Conservation (phyloP, 2,329 filamentous ascomycete species). For the Epichloe brachyelytri region DNA sequence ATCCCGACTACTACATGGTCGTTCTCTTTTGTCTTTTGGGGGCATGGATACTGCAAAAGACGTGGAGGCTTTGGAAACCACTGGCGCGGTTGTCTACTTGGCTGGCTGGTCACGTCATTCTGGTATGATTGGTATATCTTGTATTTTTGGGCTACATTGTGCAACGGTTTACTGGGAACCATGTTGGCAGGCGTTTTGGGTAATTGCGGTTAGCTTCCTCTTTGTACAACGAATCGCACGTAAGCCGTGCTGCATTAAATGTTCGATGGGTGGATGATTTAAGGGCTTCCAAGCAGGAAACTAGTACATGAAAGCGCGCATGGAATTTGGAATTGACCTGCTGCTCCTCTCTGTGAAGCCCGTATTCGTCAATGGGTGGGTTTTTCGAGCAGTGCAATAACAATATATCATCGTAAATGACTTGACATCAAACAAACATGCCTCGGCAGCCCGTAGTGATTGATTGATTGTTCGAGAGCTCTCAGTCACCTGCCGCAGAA, state of each 20-base stretch:
- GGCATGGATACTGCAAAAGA: slow-evolving; percentile 12
- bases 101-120: background rate
- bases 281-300: background rate
- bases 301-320: background rate
- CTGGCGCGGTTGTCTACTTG: background rate
- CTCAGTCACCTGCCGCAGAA: background rate
- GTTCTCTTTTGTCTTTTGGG: slow-evolving; percentile 8
- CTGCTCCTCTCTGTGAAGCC: background rate
- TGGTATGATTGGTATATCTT: background rate
- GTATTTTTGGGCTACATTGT: slow-evolving; percentile 3
- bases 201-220: slow-evolving; percentile 1
- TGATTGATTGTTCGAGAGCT: background rate
- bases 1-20: background rate
- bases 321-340: background rate
- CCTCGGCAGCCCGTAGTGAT: background rate
- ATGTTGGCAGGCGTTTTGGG: slow-evolving; percentile 10
- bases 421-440: background rate
- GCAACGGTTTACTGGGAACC: slow-evolving; percentile 1
- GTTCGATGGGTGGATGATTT: slow-evolving; percentile 9
- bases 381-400: background rate
- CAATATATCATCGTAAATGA: background rate
- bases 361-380: background rate
- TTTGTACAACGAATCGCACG: background rate
- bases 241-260: background rate
- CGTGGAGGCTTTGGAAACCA: slow-evolving; percentile 4